Base-by-base conservation (phyloP, 2,329 filamentous ascomycete genomes). In the Exophiala mesophila region DNA sequence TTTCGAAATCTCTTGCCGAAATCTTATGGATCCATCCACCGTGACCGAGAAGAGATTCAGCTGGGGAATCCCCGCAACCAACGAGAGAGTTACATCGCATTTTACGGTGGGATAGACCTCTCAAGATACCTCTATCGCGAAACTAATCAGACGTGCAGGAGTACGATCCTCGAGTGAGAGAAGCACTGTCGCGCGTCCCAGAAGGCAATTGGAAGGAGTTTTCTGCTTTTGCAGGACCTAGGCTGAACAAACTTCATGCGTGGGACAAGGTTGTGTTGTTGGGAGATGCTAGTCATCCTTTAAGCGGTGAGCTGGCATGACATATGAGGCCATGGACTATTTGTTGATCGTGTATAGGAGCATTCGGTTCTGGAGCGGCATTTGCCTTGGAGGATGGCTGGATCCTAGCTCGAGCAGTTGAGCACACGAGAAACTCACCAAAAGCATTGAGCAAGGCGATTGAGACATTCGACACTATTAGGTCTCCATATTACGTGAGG, bases 231-330 rank as follows among this genome's bases (percentile, higher is more conserved):
- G 63, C 70, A 1, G 70, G 71, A 0, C 69, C 69, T 1, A 64
- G 69, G 24, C 50, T 73, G 13, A 48, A 61, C 5, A 57, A 57
- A 2, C 55, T 73, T 3, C 65, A 57, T 2, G 65, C 59, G 2
- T 72, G 66, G 60, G 57, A 66, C 30, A 67, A 67, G 38, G 52
- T 76, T 2, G 74, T 70, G 4, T 62, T 78, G 3, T 66, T 77
- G 1, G 75, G 74, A 6, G 74, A 78, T 49, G 68, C 73, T 0
- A 77, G 72, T 1, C 75, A 78, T 54, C 71, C 74, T 1, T 62
- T 76, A 0, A 73, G 72, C 0, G 71, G 71, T 57, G 39, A 12
- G 37, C 30, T 5, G 21, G 16, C 6, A 5, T 9, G 23, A 47
- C 3, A 19, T 26, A 7, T 41, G 15, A 12, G 10, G 13, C 23